Base-by-base conservation (phyloP, 805 yeast species). In the Ogataea nitratoaversa region DNA sequence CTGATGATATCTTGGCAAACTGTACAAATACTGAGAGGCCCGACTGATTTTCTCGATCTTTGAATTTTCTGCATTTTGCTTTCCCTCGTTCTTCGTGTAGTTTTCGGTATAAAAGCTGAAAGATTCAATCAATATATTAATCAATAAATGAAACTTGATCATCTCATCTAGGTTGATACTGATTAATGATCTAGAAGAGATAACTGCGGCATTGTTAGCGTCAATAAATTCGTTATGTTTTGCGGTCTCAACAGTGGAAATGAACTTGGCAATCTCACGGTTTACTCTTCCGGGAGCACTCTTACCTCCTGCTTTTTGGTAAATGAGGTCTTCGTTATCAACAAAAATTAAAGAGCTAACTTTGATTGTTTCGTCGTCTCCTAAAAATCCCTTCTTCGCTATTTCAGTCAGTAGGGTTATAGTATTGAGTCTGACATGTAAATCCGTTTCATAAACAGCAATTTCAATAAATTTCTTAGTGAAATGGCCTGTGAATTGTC, bases 401-500 rank as follows among this genome's bases (percentile, higher is more conserved):
- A 86, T 65, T 46, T 79, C 84, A 16, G 67, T 63, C 17, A 86
- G 63, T 2, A 86, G 63, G 17, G 64, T 55, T 3, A 80, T 66
- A 5, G 84, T 68, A 37, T 70, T 58, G 5, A 68, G 53, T 50
- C 80, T 74, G 1, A 83, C 85, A 30, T 68, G 68, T 12, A 63
- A 46, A 48, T 82, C 89, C 4, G 71, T 60, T 50, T 82, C 88
- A 40, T 65, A 63, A 18, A 68, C 52, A 1, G 79, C 77, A 53
- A 87, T 84, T 38, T 80, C 82, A 18, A 85, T 63, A 24, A 88
- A 59, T 52, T 87, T 79, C 5, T 62, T 60, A 48, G 80, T 78
- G 60, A 83, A 84, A 45, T 88, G 71, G 43, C 83, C 87, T 2
- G 91, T 79, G 58, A 89, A 89, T 52, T 82, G 90, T 41, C 87